Percentiles rank a stretch among this genome's conserved stretches.
These are phyloP conservation scores for Euphorbia peplus DNA, from an alignment of 345 rosid genomes.

Conservation along the genomic window DNA sequence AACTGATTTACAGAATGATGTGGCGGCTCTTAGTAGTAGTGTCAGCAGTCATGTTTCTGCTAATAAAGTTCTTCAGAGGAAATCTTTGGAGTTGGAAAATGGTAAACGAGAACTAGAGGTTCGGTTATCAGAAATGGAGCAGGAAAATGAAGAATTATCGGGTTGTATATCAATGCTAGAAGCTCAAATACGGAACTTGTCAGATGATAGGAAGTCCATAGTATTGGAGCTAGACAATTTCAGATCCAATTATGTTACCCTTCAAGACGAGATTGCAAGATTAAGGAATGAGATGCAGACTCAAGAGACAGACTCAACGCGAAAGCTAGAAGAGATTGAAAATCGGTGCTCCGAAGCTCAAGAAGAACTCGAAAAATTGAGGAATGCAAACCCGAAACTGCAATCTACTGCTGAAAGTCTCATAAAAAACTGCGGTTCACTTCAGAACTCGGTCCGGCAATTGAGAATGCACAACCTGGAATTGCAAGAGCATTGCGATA, in stretches of 20 bases:
- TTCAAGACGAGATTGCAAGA: conserved; percentile 32
- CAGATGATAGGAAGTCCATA: conserved; percentile 32
- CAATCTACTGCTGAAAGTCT: conserved; percentile 29
- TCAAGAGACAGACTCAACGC: conserved; percentile 18
- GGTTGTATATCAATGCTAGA: conserved; percentile 28
- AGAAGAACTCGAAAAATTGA: conserved; percentile 29
- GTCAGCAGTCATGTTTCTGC: conserved; percentile 40
- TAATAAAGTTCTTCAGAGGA: conserved; percentile 36
- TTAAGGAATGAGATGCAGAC: conserved; percentile 29
- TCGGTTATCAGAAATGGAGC: conserved; percentile 25
- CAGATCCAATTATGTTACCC: conserved; percentile 19
- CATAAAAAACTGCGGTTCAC: conserved; percentile 28
- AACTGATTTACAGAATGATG: conserved; percentile 40
- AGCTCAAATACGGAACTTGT: conserved; percentile 30
- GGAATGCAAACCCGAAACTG: conserved; percentile 25
- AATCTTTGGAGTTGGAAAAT: conserved; percentile 36
- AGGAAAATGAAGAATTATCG: conserved; percentile 37
- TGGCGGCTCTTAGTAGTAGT: conserved; percentile 29
- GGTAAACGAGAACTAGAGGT: conserved; percentile 29
- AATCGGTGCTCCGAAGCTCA: conserved; percentile 28
- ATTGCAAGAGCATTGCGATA: conserved; percentile 28
- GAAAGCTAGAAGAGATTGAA: conserved; percentile 26
- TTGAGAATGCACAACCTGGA: conserved; percentile 32
- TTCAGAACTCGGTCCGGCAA: conserved; percentile 34
- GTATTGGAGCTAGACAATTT: conserved; percentile 30